Evolutionary conservation across 805 yeast genomes (phyloP).

Genomic region (Sugiyamaella chiloensis): DNA sequence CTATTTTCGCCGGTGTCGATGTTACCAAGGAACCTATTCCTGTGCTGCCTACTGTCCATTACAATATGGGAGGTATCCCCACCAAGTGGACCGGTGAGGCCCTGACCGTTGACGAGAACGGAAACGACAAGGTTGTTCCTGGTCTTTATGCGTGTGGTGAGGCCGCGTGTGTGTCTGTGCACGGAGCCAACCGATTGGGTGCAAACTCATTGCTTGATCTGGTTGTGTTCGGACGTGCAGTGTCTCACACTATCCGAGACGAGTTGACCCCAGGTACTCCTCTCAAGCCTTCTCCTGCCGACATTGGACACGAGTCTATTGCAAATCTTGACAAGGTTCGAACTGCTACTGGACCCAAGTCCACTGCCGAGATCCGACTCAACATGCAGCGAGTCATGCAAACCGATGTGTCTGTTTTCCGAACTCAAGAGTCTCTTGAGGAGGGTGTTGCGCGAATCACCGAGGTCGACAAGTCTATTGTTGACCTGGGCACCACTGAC

Average conservation of each 20-base stretch:
- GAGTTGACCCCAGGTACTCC: conserved; percentile 85
- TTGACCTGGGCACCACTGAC: conserved; percentile 81
- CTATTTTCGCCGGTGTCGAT: conserved; percentile 98
- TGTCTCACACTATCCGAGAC: conserved; percentile 85
- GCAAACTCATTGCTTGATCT: conserved; percentile 95
- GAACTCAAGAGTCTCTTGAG: conserved; percentile 87
- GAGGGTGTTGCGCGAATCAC: conserved; percentile 81
- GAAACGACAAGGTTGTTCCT: conserved; percentile 87
- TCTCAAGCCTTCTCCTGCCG: conserved; percentile 75
- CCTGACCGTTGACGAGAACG: conserved; percentile 72
- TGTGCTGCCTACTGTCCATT: conserved; percentile 95
- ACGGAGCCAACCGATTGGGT: conserved; percentile 99
- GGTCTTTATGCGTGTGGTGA: conserved; percentile 98
- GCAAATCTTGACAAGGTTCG: conserved; percentile 87
- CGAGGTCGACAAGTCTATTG: conserved; percentile 69
- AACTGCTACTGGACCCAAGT: conserved; percentile 73
- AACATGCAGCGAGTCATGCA: conserved; percentile 97
- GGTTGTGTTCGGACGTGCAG: conserved; percentile 98
- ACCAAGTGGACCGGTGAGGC: conserved; percentile 97
- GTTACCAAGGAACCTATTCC: conserved; percentile 99
- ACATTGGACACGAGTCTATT: conserved; percentile 84
- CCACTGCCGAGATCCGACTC: conserved; percentile 86
- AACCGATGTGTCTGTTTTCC: conserved; percentile 93
- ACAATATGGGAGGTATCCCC: conserved; percentile 99
- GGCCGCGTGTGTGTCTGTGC: conserved; percentile 98